Evolutionary conservation across 2,329 filamentous ascomycete genomes (phyloP), one percentile per base, ranked within the genome.

Genomic region (Arthrobotrys sinensis): DNA sequence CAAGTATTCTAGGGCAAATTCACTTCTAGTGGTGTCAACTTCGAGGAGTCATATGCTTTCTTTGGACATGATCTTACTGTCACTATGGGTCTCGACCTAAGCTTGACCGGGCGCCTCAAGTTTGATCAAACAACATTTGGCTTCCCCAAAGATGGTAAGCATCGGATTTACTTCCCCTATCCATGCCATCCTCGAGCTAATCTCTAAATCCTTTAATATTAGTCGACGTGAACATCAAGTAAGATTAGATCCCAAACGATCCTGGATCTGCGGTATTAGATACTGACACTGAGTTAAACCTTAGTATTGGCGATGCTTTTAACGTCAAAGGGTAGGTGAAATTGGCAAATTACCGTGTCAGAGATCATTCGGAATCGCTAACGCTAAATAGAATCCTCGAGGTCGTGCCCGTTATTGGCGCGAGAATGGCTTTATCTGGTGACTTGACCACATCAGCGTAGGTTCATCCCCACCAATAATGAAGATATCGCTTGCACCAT

Each of bases 401-500:
- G 36, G 68, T 71, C 64, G 68, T 71, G 21, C 68, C 68, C 10
- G 68, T 71, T 53, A 71, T 71, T 45, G 68, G 68, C 16, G 46
- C 55, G 36, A 71, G 68, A 64, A 64, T 63, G 55, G 10, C 68
- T 16, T 45, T 71, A 64, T 71, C 68, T 45, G 68, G 68, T 24
- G 68, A 71, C 36, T 71, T 71, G 57, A 71, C 68, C n/a, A 71
- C 68, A 46, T 71, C 68, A 50, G 68, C 68, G 68, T 71, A 71
- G 21, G 68, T 50, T 48, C 21, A 60, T 55, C 68, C 36, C 46
- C 14, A 21, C 19, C 34, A 45, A 43, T n/a, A 1, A 63, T 32
- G n/a, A 43, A 24, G 4, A 57, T 46, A 68, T 57, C 14, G 46
- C 34, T 36, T 32, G 38, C 43, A 46, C 10, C 21, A 24, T 50